These are phyloP conservation scores for Trichoderma citrinoviride DNA, from an alignment of 2,329 filamentous ascomycete species.

Conservation along the genomic window DNA sequence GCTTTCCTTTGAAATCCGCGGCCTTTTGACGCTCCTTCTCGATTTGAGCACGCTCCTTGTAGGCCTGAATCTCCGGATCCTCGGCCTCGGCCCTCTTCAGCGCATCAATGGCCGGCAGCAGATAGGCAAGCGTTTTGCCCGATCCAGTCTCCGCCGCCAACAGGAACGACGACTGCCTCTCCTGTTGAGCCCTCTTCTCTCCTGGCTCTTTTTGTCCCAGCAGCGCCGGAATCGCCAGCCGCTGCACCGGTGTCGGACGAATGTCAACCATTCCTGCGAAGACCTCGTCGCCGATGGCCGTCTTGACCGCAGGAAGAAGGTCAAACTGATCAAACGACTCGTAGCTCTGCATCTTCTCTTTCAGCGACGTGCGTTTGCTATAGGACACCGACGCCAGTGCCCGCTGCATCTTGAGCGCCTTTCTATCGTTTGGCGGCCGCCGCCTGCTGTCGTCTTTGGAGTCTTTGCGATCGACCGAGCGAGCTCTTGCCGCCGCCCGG, in stretches of 20 bases:
- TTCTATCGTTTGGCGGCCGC: conserved; percentile 45
- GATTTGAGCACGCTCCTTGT: conserved; percentile 53
- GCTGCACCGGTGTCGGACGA: conserved; percentile 83
- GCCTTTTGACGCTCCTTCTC: conserved; percentile 57
- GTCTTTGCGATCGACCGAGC: conserved; percentile 27
- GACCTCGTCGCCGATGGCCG: conserved; percentile 69
- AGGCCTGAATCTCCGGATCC: conserved; percentile 58
- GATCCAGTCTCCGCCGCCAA: conserved; percentile 95
- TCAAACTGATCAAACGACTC: conserved; percentile 80
- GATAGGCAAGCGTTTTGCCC: conserved; percentile 91
- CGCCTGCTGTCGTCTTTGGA: conserved; percentile 36
- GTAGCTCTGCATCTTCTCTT: conserved; percentile 60
- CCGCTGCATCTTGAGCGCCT: conserved; percentile 93
- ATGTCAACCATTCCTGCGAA: conserved; percentile 72
- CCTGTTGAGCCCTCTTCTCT: conserved; percentile 34
- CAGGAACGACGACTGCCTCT: conserved; percentile 58
- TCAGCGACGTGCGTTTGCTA: conserved; percentile 54
- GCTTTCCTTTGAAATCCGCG: conserved; percentile 56
- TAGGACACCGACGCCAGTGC: conserved; percentile 76
- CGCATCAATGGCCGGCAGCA: conserved; percentile 80
- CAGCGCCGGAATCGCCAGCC: conserved; percentile 80
- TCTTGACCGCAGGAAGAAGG: conserved; percentile 67
- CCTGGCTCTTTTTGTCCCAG: conserved; percentile 52
- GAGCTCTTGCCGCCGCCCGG: conserved; percentile 26
- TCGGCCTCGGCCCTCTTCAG: conserved; percentile 71